Conservation (phyloP, 2,329 filamentous ascomycete genomes). For the Colletotrichum viniferum region DNA sequence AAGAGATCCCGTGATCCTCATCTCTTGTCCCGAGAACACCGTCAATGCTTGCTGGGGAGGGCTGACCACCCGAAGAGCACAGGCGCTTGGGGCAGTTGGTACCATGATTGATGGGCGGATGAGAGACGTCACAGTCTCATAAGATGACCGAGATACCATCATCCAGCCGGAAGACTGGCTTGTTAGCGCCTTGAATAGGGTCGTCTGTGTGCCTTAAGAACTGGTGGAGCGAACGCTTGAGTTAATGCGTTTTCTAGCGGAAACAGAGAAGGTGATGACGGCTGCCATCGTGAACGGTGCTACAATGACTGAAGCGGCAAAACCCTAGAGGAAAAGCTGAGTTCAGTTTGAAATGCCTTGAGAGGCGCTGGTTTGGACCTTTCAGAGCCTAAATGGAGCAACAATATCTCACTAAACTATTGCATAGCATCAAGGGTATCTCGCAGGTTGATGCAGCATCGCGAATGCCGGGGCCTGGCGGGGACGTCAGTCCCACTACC, state of each 20-base stretch:
- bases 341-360: not conserved
- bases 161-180: not conserved
- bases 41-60: not conserved
- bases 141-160: not conserved
- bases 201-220: not conserved
- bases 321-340: not conserved
- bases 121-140: not conserved
- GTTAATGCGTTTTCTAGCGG: not conserved
- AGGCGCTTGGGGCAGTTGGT: not conserved
- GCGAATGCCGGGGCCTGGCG: too few relatives aligned
- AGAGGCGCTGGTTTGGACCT: not conserved
- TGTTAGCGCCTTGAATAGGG: not conserved
- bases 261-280: not conserved
- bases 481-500: too few relatives aligned
- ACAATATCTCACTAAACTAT: not conserved
- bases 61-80: not conserved
- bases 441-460: not conserved
- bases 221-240: not conserved
- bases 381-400: fast-evolving
- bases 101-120: not conserved
- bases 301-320: not conserved
- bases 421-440: not conserved
- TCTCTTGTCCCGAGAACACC: not conserved
- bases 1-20: not conserved
- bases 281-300: not conserved